Base-by-base conservation (phyloP, 495 filamentous ascomycete genomes). In the Cudoniella acicularis region DNA sequence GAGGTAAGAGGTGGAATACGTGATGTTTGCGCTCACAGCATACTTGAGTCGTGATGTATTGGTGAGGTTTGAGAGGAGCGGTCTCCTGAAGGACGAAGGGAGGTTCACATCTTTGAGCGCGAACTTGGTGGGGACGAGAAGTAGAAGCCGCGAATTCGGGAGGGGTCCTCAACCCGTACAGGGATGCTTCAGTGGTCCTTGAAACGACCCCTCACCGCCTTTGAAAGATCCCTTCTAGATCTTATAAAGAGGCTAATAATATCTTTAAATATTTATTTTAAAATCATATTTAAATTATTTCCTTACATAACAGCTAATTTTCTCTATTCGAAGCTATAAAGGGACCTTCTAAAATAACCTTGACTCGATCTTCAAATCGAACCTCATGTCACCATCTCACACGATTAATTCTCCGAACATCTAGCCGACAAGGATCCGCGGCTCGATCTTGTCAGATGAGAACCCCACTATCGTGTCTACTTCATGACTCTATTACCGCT, bases 41-140 rank as follows among this genome's bases (percentile, higher is more conserved):
- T 56, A 16, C 18, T 48, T 21, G 45, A 30, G n/a, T 6, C 30
- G 18, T 8, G 42, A 11, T n/a, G 47, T 25, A 10, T n/a, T 36
- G 10, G 2, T 16, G 45, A 57, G 47, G 40, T 20, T 41, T n/a
- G n/a, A n/a, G n/a, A 20, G 24, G 17, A 49, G 47, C 41, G 23
- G n/a, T 24, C 40, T 48, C 16, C 25, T 13, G 13, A 21, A 43
- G 52, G 27, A 54, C 17, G 52, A 22, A 43, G 27, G 52, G 36
- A 54, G 13, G 52, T 22, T 54, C 18, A 54, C 52, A 54, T 54
- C n/a, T 54, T 54, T 27, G 26, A 24, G 49, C 16, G n/a, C 20
- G 23, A 36, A 11, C 22, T 13, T 22, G 30, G 18, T 41, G 22
- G 26, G n/a, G 52, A 16, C 30, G 30, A 36, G 50, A 36, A 54